These are phyloP conservation scores for Exsudoporus frostii DNA, from an alignment of 768 basidiomycete genomes.

Conservation along the genomic window DNA sequence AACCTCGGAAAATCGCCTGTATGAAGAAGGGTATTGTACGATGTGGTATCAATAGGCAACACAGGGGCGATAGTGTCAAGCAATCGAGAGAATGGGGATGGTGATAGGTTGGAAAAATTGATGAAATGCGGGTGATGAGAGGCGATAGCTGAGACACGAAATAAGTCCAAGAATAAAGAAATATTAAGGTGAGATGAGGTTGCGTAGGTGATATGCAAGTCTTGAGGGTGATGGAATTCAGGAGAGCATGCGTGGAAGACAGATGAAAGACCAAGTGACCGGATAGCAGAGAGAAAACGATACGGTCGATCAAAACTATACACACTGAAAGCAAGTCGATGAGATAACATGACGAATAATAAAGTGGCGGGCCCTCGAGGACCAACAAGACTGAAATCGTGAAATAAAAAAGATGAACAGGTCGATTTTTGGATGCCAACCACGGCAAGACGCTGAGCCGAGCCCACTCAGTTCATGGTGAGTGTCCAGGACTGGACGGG, in stretches of 20 bases:
- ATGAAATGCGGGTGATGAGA: neutral
- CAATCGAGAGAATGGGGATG: neutral
- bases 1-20: neutral
- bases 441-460: neutral
- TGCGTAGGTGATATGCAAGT: neutral
- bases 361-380: conserved; percentile 3
- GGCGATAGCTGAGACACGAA: conserved; percentile 14
- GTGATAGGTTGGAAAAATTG: neutral
- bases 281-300: conserved; percentile 16
- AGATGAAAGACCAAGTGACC: neutral
- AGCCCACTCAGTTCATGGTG: conserved; percentile 1
- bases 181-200: neutral
- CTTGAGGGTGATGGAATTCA: neutral
- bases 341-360: conserved; percentile 9
- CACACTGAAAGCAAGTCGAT: conserved; percentile 24
- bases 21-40: neutral
- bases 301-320: conserved; percentile 16
- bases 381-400: neutral
- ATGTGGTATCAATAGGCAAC: neutral
- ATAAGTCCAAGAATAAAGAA: conserved; percentile 18
- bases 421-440: neutral
- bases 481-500: conserved; percentile 29
- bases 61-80: neutral
- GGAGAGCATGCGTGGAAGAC: neutral
- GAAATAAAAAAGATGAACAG: conserved; percentile 11